phyloP scores from a whole-genome alignment of 768 basidiomycete genomes.

The Holtermannia corniformis region DNA sequence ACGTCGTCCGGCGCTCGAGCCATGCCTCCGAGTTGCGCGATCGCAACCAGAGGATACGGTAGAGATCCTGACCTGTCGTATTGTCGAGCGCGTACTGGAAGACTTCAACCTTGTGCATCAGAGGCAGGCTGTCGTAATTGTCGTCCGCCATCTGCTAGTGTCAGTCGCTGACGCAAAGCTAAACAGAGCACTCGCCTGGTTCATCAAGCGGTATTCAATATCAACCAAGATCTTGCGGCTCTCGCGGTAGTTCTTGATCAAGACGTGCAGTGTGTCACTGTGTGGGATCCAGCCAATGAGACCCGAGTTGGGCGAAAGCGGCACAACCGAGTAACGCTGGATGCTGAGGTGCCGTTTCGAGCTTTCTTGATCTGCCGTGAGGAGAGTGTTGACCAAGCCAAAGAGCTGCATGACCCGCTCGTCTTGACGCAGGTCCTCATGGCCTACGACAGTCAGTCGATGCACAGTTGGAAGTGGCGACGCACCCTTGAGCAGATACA shows the following conservation, averaged over 20 bases:
- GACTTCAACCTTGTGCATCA: conserved; percentile 96
- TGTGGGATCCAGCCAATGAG: conserved; percentile 91
- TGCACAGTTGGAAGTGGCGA: neutral
- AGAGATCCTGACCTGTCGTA: conserved; percentile 95
- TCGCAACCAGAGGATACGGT: conserved; percentile 93
- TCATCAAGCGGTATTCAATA: conserved; percentile 97
- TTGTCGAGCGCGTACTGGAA: conserved; percentile 98
- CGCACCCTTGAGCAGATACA: conserved; percentile 79
- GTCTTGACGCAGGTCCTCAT: conserved; percentile 97
- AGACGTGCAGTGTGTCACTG: conserved; percentile 88
- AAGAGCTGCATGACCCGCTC: conserved; percentile 99
- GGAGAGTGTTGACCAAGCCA: conserved; percentile 87
- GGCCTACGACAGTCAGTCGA: conserved; percentile 51
- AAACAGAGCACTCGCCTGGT: conserved; percentile 55
- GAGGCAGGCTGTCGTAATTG: conserved; percentile 75
- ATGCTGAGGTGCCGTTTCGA: conserved; percentile 95
- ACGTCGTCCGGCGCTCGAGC: conserved; percentile 90
- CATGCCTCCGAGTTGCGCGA: conserved; percentile 92
- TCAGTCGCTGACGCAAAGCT: neutral
- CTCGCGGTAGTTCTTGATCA: conserved; percentile 92
- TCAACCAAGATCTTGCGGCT: conserved; percentile 92
- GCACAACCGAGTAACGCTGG: conserved; percentile 83
- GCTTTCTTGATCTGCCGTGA: conserved; percentile 84
- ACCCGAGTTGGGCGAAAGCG: conserved; percentile 90
- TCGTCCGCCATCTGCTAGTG: conserved; percentile 85